Base-by-base conservation (phyloP, 495 filamentous ascomycete genomes). In the Hypoxylon rickii region DNA sequence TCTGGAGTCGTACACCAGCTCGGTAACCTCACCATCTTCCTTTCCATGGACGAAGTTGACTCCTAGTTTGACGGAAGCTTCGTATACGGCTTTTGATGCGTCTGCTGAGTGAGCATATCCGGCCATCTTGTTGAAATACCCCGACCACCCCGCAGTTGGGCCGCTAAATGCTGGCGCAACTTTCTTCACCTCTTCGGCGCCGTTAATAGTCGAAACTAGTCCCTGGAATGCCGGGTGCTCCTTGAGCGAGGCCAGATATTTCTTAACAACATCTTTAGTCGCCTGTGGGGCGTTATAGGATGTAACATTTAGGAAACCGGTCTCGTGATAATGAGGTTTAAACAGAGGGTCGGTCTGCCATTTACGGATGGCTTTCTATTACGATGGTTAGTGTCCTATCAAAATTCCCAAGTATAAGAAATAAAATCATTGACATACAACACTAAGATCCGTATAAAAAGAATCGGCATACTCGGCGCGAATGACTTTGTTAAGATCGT, bases 401-500 rank as follows among this genome's bases (percentile, higher is more conserved):
- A n/a, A n/a, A n/a, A n/a, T n/a, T n/a, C n/a, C n/a, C n/a, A n/a
- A n/a, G n/a, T n/a, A 36, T 16, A 10, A 6, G 37, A 22, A 15
- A 17, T 2, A 1, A 47, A 34, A 33, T 4, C 5, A 37, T 3
- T 1, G 19, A 43, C 49, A 43, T 29, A 52, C 49, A 26, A 52
- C 20, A 2, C 26, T 43, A 39, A 81, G 58, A 15, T 79, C 70
- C 0, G 75, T 74, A 38, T 83, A 83, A 51, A 80, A 79, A 7
- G 66, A 66, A 63, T 80, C 79, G 33, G 79, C 77, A 45, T 83
- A 82, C 46, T 82, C 78, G 11, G 77, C 76, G 8, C 80, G 74
- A 34, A 82, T 72, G 47, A 83, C 79, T 66, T 83, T 83, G 59
- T 79, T 83, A 17, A 79, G 55, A 55, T 83, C 78, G 61, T 76